These are phyloP conservation scores for Neurospora sp. DNA, from an alignment of 2,329 filamentous ascomycete genomes.

Conservation along the genomic window DNA sequence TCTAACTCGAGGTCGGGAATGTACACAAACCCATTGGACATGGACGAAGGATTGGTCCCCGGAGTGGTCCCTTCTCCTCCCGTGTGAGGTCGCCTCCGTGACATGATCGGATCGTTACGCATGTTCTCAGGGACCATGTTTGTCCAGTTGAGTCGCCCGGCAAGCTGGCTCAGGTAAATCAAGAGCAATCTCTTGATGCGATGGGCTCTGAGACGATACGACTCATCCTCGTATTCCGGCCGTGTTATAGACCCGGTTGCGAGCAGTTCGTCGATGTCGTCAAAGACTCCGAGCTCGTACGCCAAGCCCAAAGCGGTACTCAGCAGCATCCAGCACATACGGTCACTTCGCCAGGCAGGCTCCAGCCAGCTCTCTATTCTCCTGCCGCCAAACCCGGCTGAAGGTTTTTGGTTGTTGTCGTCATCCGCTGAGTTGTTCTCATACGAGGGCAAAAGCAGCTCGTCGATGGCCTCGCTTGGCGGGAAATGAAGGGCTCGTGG, in stretches of 20 bases:
- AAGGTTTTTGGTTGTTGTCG: conserved; percentile 31
- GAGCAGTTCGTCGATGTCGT: conserved; percentile 68
- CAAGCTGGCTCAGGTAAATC: conserved; percentile 90
- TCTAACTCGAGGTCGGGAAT: conserved; percentile 58
- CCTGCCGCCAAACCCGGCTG: conserved; percentile 63
- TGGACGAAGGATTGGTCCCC: conserved; percentile 45
- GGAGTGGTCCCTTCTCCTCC: conserved; percentile 48
- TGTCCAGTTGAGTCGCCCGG: conserved; percentile 81
- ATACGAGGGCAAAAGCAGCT: conserved; percentile 54
- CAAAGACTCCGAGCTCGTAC: conserved; percentile 92
- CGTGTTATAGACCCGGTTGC: conserved; percentile 48
- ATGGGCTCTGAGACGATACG: conserved; percentile 65
- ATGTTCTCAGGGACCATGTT: conserved; percentile 77
- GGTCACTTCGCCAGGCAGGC: conserved; percentile 86
- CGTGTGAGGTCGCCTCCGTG: conserved; percentile 38
- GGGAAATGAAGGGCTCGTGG: conserved; percentile 91
- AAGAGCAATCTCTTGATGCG: conserved; percentile 80
- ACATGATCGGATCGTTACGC: conserved; percentile 47
- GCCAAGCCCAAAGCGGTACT: conserved; percentile 83
- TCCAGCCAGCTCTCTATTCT: conserved; percentile 94
- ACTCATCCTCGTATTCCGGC: conserved; percentile 63
- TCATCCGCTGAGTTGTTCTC: conserved; percentile 36
- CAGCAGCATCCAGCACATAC: conserved; percentile 96
- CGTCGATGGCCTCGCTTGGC: conserved; percentile 63
- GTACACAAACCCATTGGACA: conserved; percentile 53